Percentiles rank a stretch among this genome's conserved stretches.
Conservation (phyloP, 768 basidiomycete species). For the Suillus subalutaceus region DNA sequence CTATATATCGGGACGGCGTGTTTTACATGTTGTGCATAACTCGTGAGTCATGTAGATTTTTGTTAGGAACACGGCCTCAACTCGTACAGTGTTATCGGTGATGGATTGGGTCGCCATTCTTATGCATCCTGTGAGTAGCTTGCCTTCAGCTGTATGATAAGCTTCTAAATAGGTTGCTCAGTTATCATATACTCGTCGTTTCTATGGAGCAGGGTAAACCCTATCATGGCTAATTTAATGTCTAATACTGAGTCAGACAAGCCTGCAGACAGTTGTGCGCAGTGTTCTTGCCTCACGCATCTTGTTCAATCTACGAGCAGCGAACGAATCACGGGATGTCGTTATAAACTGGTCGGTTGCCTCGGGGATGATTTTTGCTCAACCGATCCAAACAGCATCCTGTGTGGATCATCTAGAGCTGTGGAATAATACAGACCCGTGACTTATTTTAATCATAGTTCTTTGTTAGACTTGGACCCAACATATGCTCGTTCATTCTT, state of each 20-base stretch:
- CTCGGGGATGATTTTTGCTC: background rate
- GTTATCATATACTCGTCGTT: background rate
- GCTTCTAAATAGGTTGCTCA: background rate
- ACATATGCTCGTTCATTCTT: background rate
- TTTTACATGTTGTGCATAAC: background rate
- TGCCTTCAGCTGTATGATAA: background rate
- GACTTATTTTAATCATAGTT: background rate
- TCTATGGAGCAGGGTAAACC: background rate
- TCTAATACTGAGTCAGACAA: background rate
- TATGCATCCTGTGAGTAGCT: background rate
- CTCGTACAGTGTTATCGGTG: background rate
- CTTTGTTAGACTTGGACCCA: background rate
- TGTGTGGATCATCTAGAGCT: background rate
- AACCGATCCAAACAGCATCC: background rate
- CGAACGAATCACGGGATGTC: background rate
- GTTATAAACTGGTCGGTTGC: background rate
- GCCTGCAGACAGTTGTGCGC: slow-evolving; percentile 7
- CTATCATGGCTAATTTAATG: background rate
- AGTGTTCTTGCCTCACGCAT: slow-evolving; percentile 15
- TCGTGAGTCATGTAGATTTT: background rate
- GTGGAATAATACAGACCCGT: background rate
- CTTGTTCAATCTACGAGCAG: slow-evolving; percentile 13
- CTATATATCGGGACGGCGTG: background rate
- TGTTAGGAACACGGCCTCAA: background rate
- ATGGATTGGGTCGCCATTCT: background rate